Evolutionary conservation across 1,284 basidiomycete species (phyloP).

Genomic region (Hortiboletus rubellus): DNA sequence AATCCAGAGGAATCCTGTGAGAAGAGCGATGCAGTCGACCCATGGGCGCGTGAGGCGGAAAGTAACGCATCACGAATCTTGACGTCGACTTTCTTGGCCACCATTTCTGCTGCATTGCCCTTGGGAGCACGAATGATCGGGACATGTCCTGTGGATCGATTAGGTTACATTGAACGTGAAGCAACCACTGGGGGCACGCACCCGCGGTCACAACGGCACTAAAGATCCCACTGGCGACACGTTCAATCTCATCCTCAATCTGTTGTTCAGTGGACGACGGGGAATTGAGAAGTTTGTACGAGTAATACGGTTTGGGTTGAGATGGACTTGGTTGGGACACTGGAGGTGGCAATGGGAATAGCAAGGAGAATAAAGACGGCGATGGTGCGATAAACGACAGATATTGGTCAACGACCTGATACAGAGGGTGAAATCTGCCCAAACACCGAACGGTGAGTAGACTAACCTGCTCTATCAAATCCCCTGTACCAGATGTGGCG

Average conservation of each 20-base stretch:
- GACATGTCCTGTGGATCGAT: slow-evolving; percentile 66
- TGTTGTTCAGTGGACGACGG: slow-evolving; percentile 87
- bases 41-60: slow-evolving; percentile 68
- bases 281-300: slow-evolving; percentile 91
- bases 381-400: slow-evolving; percentile 96
- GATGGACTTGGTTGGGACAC: slow-evolving; percentile 37
- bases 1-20: slow-evolving; percentile 69
- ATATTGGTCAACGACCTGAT: slow-evolving; percentile 90
- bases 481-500: slow-evolving; percentile 82
- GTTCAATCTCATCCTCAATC: slow-evolving; percentile 93
- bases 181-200: slow-evolving; percentile 38
- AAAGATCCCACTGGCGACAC: slow-evolving; percentile 89
- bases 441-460: neutral
- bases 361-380: slow-evolving; percentile 89
- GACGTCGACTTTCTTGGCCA: slow-evolving; percentile 91
- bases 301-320: slow-evolving; percentile 42
- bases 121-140: slow-evolving; percentile 94
- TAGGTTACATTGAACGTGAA: neutral
- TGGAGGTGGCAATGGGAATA: slow-evolving; percentile 48
- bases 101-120: slow-evolving; percentile 98
- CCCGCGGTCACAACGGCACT: slow-evolving; percentile 93
- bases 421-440: neutral
- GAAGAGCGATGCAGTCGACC: slow-evolving; percentile 58
- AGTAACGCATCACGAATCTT: slow-evolving; percentile 93
- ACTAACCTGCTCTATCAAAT: slow-evolving; percentile 75